Conservation (phyloP, 805 yeast genomes). For the Saturnispora serradocipensis region DNA sequence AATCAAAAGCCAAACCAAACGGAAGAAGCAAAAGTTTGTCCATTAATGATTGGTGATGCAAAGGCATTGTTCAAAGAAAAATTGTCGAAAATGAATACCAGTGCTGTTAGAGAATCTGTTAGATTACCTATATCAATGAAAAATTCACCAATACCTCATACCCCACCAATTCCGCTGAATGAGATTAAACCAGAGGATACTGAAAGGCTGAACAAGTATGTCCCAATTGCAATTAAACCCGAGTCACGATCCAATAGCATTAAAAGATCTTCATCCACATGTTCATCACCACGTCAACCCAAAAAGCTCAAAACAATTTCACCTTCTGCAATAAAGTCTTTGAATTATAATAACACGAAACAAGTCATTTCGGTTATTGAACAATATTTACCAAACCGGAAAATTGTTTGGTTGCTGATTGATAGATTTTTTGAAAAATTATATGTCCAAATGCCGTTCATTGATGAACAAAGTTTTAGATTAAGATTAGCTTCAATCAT, state of each 20-base stretch:
- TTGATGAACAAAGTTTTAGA: conserved; percentile 49
- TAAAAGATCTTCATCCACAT: conserved; percentile 6
- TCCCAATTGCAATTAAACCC: conserved; percentile 16
- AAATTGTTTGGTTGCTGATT: conserved; percentile 45
- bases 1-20: conserved; percentile 15
- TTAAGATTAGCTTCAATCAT: conserved; percentile 35
- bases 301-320: conserved; percentile 23
- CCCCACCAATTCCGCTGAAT: conserved; percentile 15
- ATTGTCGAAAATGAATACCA: conserved; percentile 24
- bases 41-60: conserved; percentile 38
- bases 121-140: conserved; percentile 7
- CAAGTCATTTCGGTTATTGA: conserved; percentile 33
- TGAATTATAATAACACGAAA: conserved; percentile 34
- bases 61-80: conserved; percentile 29
- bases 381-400: conserved; percentile 43
- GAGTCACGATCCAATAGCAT: conserved; percentile 12
- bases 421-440: conserved; percentile 50
- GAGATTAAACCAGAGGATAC: conserved; percentile 13
- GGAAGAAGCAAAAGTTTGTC: conserved; percentile 34
- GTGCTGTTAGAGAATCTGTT: conserved; percentile 22
- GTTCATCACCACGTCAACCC: conserved; percentile 9
- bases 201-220: conserved; percentile 12
- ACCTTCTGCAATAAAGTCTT: conserved; percentile 26
- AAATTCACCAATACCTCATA: conserved; percentile 1
- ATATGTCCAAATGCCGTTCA: conserved; percentile 57